These are phyloP conservation scores for Cytospora mali DNA, from an alignment of 2,329 filamentous ascomycete species.

Conservation along the genomic window DNA sequence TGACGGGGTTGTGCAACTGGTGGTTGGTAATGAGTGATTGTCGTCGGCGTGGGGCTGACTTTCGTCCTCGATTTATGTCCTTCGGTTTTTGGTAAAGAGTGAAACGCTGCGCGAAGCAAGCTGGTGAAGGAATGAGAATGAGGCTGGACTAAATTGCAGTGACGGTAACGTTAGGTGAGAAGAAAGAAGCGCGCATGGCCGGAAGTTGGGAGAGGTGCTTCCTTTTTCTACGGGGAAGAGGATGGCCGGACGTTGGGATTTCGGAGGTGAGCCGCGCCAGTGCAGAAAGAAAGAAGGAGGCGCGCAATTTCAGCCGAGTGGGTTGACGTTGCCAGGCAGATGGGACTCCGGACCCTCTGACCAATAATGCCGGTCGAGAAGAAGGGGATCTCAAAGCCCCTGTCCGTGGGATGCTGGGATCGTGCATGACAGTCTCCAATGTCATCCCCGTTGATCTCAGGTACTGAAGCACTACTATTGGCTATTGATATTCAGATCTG, in stretches of 20 bases:
- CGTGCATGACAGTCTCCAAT: neutral
- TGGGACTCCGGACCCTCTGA: slow-evolving; percentile 9
- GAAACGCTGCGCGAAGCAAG: slow-evolving; percentile 27
- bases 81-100: slow-evolving; percentile 15
- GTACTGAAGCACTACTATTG: slow-evolving; percentile 8
- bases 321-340: slow-evolving; percentile 26
- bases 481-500: slow-evolving; percentile 11
- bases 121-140: slow-evolving; percentile 13
- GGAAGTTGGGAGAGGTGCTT: slow-evolving; percentile 8
- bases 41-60: neutral
- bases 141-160: slow-evolving; percentile 13
- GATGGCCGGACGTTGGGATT: neutral
- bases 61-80: neutral
- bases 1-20: slow-evolving; percentile 21
- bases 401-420: slow-evolving; percentile 15
- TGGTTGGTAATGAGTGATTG: neutral
- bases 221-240: slow-evolving; percentile 18
- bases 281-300: slow-evolving; percentile 18
- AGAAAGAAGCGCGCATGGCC: slow-evolving; percentile 11
- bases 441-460: slow-evolving; percentile 7
- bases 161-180: neutral
- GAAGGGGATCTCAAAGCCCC: slow-evolving; percentile 4
- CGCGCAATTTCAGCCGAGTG: slow-evolving; percentile 25
- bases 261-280: slow-evolving; percentile 13
- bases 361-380: slow-evolving; percentile 13